phyloP scores from a whole-genome alignment of 495 filamentous ascomycete species.

The Chaetomidium leptoderma region DNA sequence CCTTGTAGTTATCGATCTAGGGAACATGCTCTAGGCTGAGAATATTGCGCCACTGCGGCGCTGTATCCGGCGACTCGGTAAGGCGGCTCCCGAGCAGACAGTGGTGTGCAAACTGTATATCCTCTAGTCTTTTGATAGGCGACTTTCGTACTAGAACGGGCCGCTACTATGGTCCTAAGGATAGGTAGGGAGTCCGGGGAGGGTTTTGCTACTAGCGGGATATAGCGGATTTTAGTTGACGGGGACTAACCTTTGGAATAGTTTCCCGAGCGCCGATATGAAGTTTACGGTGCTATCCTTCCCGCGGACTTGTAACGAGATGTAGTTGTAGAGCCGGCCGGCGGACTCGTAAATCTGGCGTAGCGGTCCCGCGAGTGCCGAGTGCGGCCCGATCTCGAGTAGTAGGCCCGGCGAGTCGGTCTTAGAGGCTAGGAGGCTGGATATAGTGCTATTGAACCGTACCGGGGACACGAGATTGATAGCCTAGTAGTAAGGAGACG shows the following conservation, averaged over 20 bases:
- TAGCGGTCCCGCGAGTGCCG: not conserved
- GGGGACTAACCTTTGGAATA: conserved; percentile 31
- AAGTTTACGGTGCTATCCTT: conserved; percentile 24
- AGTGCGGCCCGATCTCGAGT: not conserved
- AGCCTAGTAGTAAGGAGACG: not conserved
- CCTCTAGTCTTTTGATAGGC: conserved; percentile 42
- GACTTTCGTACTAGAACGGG: conserved; percentile 38
- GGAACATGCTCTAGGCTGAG: conserved; percentile 34
- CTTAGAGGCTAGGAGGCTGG: not conserved
- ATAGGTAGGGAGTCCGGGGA: conserved; percentile 32
- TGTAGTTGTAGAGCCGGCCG: conserved; percentile 14
- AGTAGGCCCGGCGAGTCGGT: not conserved
- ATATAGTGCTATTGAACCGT: not conserved
- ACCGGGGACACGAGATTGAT: not conserved
- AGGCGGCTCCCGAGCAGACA: conserved; percentile 47
- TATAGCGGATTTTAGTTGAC: conserved; percentile 25
- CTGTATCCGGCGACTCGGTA: conserved; percentile 18
- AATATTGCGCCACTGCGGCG: conserved; percentile 42
- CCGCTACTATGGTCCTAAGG: conserved; percentile 38
- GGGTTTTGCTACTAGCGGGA: not conserved
- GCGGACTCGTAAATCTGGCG: not conserved
- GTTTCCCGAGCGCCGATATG: conserved; percentile 29
- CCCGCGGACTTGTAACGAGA: conserved; percentile 28
- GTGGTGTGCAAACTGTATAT: conserved; percentile 33
- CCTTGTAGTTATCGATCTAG: conserved; percentile 46